Evolutionary conservation across 148 eudicot species (phyloP).

Genomic region (Rhododendron ovatum): DNA sequence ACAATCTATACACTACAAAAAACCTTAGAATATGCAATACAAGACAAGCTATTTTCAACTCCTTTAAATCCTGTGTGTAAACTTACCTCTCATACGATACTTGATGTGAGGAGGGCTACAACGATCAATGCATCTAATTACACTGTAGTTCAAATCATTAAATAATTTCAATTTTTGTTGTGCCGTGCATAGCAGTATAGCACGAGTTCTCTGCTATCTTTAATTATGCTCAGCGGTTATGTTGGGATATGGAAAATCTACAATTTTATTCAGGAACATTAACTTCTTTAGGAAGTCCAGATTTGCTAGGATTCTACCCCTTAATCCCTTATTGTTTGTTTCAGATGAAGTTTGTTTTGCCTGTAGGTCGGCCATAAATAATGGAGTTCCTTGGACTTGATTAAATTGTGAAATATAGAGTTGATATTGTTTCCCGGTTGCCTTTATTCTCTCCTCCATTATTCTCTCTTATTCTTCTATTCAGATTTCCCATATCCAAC

Average conservation of each 20-base stretch:
- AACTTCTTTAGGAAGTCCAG: background rate
- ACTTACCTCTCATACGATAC: background rate
- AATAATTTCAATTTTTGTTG: background rate
- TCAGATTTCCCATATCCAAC: background rate
- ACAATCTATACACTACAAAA: background rate
- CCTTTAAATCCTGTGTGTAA: background rate
- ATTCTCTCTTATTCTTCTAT: background rate
- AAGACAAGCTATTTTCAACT: background rate
- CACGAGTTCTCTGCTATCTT: background rate
- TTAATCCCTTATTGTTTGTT: background rate
- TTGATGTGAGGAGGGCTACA: background rate
- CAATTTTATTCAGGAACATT: background rate
- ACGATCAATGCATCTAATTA: background rate
- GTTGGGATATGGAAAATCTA: background rate
- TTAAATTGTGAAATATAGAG: background rate
- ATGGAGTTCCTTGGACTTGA: background rate
- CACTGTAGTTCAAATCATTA: background rate
- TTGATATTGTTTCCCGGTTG: background rate
- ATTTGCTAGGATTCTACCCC: background rate
- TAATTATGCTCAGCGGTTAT: background rate
- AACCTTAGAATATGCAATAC: background rate
- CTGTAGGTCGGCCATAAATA: background rate
- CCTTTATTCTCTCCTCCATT: background rate
- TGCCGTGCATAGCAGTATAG: background rate
- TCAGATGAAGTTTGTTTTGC: background rate